Evolutionary conservation across 805 yeast species (phyloP), one percentile per base, ranked within the genome.

Genomic region (Lipomyces kockii): DNA sequence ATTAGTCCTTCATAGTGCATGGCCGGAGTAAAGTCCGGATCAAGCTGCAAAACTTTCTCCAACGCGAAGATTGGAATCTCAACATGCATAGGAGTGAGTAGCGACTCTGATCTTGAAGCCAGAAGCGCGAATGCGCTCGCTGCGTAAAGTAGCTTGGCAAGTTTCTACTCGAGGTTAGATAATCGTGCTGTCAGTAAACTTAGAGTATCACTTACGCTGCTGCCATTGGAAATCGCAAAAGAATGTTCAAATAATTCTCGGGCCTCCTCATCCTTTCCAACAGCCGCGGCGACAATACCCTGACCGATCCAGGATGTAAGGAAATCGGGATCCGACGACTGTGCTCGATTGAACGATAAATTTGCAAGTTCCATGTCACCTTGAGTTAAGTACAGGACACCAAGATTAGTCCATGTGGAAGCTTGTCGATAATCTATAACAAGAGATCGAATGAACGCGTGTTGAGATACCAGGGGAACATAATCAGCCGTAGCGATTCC

Each of bases 391-490:
- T 90, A 93, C 46, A 95, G 80, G 6, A 90, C 84, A 0, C 97
- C 97, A 66, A 95, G 80, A 72, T 91, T 91, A 17, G 88, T 83
- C 97, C 98, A 95, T 4, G 88, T 84, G 20, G 80, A 79, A 2
- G 89, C 85, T 64, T 90, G 90, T 62, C 86, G 85, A 6, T 90
- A 85, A 59, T 90, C 88, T 52, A 92, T 78, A 0, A 90, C 83
- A 1, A 88, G 79, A 0, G 98, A 93, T 70, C 91, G 89, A 73
- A 95, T 90, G 73, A 90, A 91, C 76, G 97, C 92, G 79, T 95
- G 99, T 78, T 95, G 99, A 0, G 98, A 82, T 6, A 91, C 89
- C 59, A 85, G 83, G 0, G 94, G 88, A 71, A 87, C 89, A 3
- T 82, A 78, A 2, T 86, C 79, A 63, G 88, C 83, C 7, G 91